These are phyloP conservation scores for Salix suchowensis DNA, from an alignment of 345 rosid species.

Conservation along the genomic window DNA sequence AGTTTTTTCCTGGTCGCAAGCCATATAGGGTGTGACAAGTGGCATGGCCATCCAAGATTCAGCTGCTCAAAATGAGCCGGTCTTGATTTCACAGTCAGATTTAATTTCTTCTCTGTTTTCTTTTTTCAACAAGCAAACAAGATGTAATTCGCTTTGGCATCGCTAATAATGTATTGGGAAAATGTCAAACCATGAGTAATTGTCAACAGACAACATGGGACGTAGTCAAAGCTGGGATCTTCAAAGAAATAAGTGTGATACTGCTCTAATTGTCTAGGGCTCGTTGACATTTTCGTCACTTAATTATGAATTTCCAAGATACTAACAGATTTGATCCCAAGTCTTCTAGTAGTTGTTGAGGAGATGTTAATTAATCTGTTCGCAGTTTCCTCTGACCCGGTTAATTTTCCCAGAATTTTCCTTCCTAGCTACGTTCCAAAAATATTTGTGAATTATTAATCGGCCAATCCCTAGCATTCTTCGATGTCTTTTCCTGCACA, in stretches of 20 bases:
- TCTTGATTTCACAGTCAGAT: no score
- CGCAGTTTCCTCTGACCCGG: neutral
- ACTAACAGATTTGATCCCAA: neutral
- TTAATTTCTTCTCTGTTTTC: no score
- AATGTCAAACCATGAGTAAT: neutral
- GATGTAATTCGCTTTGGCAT: neutral
- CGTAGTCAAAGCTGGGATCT: neutral
- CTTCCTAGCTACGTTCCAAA: neutral
- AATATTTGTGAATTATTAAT: no score
- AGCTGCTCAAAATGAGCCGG: no score
- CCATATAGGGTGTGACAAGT: neutral
- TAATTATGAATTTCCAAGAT: neutral
- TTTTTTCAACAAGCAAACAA: no score
- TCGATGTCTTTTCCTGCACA: neutral
- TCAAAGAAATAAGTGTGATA: neutral
- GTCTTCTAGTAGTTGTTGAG: neutral
- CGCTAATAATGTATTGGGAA: neutral
- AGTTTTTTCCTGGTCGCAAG: neutral
- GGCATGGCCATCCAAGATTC: neutral
- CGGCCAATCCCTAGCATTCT: neutral
- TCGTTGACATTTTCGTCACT: constrained; percentile 4
- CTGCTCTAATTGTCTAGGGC: neutral
- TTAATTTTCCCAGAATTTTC: neutral
- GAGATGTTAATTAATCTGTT: neutral
- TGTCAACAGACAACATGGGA: neutral